Base-by-base conservation (phyloP, 1,139 yeast genomes). In the Nakaseomyces bracarensis region DNA sequence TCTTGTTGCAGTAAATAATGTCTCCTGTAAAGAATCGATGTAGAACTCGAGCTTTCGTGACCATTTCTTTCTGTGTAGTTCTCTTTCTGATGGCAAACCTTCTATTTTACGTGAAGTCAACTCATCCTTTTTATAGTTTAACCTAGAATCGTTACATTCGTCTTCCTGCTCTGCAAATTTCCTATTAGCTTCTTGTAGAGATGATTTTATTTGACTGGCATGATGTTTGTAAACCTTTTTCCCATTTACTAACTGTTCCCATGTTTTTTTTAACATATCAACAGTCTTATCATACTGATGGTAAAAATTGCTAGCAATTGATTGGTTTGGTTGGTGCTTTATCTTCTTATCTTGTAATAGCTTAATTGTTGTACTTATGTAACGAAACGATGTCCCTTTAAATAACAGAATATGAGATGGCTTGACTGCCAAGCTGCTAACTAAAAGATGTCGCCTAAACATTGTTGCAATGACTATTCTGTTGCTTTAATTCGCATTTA, bases 1-100 rank as follows among this genome's bases (percentile, higher is more conserved):
- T 45, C 77, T 70, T 0, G 93, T 80, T 0, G 91, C 89, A 0
- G 79, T 73, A 47, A 80, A 73, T 2, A 82, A 67, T 1, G 86
- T 72, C 20, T 74, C 77, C 51, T 79, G 87, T 26, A 83, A 59
- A 7, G 81, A 75, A 49, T 79, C 84, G 47, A 82, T 67, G 53
- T 76, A 75, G 15, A 62, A 55, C 28, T 71, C 77, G 31, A 82
- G 49, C 54, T 69, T 69, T 45, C 77, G 74, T 43, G 84, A 74
- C 64, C 83, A 71, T 51, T 72, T 57, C 14, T 63, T 60, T 39
- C 76, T 56, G 41, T 53, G 55, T 10, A 64, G 50, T 45, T 70
- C 72, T 45, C 68, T 51, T 40, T 68, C 70, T 0, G 74, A 69
- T 2, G 75, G 75, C 22, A 71, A 46, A 2, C 60, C 67, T 36